phyloP scores from a whole-genome alignment of 2,329 filamentous ascomycete species.

The Neocucurbitaria cava region DNA sequence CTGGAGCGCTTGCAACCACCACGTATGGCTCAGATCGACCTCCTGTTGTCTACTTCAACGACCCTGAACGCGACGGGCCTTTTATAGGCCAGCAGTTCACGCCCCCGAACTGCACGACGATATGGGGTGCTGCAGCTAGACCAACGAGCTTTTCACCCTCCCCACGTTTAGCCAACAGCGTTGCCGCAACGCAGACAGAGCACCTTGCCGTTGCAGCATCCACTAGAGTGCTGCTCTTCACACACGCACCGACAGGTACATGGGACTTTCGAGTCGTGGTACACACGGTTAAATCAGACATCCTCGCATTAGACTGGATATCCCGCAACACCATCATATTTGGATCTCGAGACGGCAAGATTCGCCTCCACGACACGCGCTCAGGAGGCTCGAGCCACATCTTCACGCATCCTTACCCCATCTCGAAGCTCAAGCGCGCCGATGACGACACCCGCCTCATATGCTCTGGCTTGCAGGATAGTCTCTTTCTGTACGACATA shows the following conservation, averaged over 20 bases:
- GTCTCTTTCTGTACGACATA: conserved; percentile 42
- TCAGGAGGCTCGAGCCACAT: conserved; percentile 30
- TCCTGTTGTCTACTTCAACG: conserved; percentile 35
- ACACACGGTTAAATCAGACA: conserved; percentile 28
- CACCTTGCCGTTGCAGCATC: conserved; percentile 43
- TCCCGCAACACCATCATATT: conserved; percentile 36
- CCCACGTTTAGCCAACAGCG: conserved; percentile 12
- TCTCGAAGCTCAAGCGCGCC: conserved; percentile 31
- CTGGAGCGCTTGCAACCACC: conserved; percentile 39
- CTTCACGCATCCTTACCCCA: conserved; percentile 33
- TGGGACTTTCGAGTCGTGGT: conserved; percentile 26
- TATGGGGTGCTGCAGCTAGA: conserved; percentile 38
- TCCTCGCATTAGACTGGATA: conserved; percentile 46
- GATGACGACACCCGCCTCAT: conserved; percentile 37
- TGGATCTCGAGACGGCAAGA: conserved; percentile 42
- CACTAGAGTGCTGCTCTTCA: conserved; percentile 32
- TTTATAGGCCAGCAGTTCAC: conserved; percentile 38
- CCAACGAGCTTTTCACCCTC: conserved; percentile 21
- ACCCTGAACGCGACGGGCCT: conserved; percentile 33
- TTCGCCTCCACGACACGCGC: conserved; percentile 44
- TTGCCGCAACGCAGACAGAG: conserved; percentile 32
- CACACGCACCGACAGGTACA: conserved; percentile 20
- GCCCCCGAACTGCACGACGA: conserved; percentile 29
- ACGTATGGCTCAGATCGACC: conserved; percentile 37
- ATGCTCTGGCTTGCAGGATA: conserved; percentile 35